A percentile compares a stretch with the other conserved stretches of the same genome.
Conservation (phyloP, 2,329 filamentous ascomycete genomes). For the Aureobasidium sp. region DNA sequence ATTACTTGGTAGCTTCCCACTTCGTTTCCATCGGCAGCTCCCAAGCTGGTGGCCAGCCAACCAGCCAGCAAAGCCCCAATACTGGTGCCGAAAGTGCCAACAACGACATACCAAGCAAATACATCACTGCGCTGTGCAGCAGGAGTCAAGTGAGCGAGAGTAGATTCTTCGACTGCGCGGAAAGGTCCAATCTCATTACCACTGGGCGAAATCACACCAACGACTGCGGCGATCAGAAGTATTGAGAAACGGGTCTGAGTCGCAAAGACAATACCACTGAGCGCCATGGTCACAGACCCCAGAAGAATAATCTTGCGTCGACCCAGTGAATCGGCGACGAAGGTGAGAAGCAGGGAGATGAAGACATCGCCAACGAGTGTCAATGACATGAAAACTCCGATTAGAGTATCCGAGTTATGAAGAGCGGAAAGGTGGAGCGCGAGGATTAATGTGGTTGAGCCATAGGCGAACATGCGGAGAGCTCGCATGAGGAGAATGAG, state of each 20-base stretch:
- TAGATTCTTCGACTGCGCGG: slow-evolving; percentile 37
- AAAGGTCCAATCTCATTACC: slow-evolving; percentile 42
- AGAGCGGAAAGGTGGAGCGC: slow-evolving; percentile 34
- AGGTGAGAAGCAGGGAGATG: slow-evolving; percentile 34
- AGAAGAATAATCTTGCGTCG: slow-evolving; percentile 32
- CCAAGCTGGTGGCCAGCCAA: slow-evolving; percentile 39
- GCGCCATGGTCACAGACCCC: slow-evolving; percentile 33
- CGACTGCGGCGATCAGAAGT: slow-evolving; percentile 34
- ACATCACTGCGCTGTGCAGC: slow-evolving; percentile 30
- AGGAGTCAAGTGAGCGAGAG: slow-evolving; percentile 34
- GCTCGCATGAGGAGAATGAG: slow-evolving; percentile 22
- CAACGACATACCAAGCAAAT: slow-evolving; percentile 36
- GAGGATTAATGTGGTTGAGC: slow-evolving; percentile 43
- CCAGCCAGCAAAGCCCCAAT: slow-evolving; percentile 38
- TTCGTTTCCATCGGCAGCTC: slow-evolving; percentile 39
- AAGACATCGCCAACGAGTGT: slow-evolving; percentile 37
- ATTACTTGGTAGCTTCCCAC: slow-evolving; percentile 43
- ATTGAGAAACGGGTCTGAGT: slow-evolving; percentile 31
- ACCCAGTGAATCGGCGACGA: slow-evolving; percentile 35
- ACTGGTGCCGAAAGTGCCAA: slow-evolving; percentile 33
- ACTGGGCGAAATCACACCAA: slow-evolving; percentile 38
- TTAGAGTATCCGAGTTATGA: slow-evolving; percentile 31
- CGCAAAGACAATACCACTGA: slow-evolving; percentile 34
- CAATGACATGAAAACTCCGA: slow-evolving; percentile 40
- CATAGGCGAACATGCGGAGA: slow-evolving; percentile 70